phyloP scores from a whole-genome alignment of 305 asterid species.

The Ajuga reptans region DNA sequence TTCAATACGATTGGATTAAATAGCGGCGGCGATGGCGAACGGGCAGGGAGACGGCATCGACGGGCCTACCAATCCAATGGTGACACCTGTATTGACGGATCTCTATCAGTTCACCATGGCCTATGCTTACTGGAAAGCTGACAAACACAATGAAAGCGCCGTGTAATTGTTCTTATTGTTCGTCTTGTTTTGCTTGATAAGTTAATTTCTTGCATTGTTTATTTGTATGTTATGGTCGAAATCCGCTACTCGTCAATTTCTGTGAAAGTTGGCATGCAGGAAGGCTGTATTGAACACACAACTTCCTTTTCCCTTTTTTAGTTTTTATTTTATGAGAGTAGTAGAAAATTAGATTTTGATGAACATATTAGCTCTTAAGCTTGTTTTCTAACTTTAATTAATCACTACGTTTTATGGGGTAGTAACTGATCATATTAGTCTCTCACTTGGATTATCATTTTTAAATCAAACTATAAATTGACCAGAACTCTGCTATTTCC shows the following conservation, averaged over 20 bases:
- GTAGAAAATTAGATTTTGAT: not conserved
- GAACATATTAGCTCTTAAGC: not conserved
- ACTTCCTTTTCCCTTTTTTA: not conserved
- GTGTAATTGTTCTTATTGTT: conserved; percentile 42
- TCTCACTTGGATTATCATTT: not conserved
- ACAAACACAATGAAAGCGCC: conserved; percentile 81
- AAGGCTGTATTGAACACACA: not conserved
- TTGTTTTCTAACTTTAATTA: not conserved
- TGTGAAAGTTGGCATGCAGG: not conserved
- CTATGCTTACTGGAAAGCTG: conserved; percentile 96
- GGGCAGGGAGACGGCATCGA: conserved; percentile 30
- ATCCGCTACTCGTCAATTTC: not conserved
- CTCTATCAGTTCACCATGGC: conserved; percentile 98
- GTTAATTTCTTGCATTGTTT: not conserved
- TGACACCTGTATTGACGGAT: conserved; percentile 89
- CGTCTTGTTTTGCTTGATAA: not conserved
- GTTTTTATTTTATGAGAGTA: not conserved
- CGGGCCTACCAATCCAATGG: conserved; percentile 93
- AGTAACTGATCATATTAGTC: not conserved
- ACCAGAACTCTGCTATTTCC: not conserved
- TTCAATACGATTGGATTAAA: not conserved
- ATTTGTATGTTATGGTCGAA: not conserved
- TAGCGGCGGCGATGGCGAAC: conserved; percentile 25
- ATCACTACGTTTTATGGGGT: not conserved
- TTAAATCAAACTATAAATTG: not conserved